Evolutionary conservation across 139 green algal genomes (phyloP), one percentile per base, ranked within the genome.

Genomic region (Coelastrella sp.): DNA sequence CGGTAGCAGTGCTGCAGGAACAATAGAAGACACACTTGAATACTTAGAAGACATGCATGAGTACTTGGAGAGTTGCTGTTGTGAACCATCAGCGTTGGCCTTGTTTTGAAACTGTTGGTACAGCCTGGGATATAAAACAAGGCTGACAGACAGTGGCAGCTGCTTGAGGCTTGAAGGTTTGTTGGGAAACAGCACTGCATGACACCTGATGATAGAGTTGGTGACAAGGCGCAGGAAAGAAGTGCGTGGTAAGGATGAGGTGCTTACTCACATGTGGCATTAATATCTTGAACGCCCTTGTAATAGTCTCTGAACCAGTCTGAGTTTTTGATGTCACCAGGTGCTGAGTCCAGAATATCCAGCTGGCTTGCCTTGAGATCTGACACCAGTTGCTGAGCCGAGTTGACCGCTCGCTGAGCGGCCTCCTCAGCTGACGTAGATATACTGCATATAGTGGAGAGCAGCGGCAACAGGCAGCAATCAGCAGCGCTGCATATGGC

Each of bases 251-350:
- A 47, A n/a, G 23, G 32, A 13, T 19, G 3, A 4, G 6, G 0
- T 8, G 10, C 3, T 10, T 58, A n/a, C 80, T 74, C 61, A 86
- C 81, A 66, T 22, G 81, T 86, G 5, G n/a, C 14, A 5, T 87
- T 57, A 0, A 87, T 14, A 23, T 87, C 65, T n/a, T 61, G 13
- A 5, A 87, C 65, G 23, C 82, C 59, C 4, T n/a, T 58, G 11
- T 68, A 19, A 65, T 78, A 79, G 64, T 78, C 82, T 59, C 58
- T 77, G 64, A 87, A 87, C 82, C 82, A 87, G 5, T 23, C 6
- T n/a, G 82, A 78, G 65, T 16, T 71, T 32, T 65, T 79, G 2
- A 87, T 54, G 32, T 87, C 82, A 8, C 5, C 16, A 5, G 82
- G 82, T 19, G 82, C 82, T 17, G 13, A 17, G 65, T 87, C 82